Evolutionary conservation across 78 protist species (phyloP).

Genomic region (Neovahlkampfia damariscottae): DNA sequence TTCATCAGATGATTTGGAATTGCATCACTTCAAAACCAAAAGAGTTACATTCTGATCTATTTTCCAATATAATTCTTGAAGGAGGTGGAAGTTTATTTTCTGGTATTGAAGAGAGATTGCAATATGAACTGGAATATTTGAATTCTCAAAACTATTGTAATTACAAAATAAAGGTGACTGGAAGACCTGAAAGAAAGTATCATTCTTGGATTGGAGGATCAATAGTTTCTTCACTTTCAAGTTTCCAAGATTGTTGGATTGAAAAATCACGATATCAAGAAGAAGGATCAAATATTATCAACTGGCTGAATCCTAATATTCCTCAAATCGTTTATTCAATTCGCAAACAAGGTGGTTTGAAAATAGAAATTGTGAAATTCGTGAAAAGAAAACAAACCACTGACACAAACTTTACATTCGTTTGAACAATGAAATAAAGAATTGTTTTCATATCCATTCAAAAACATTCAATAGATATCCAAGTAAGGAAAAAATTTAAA

Average conservation of each 20-base stretch:
- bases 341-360: too few species aligned
- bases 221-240: slow-evolving; percentile 83
- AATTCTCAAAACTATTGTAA: slow-evolving; percentile 67
- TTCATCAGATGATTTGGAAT: slow-evolving; percentile 62
- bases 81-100: slow-evolving; percentile 25
- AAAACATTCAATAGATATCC: too few species aligned
- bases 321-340: too few species aligned
- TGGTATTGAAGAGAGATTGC: slow-evolving; percentile 6
- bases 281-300: slow-evolving; percentile 45
- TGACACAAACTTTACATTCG: too few species aligned
- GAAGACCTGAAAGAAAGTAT: slow-evolving; percentile 72
- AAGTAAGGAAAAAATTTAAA: too few species aligned
- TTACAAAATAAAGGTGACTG: slow-evolving; percentile 80
- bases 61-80: slow-evolving; percentile 36
- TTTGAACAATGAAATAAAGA: too few species aligned
- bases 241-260: slow-evolving; percentile 26
- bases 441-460: too few species aligned
- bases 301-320: too few species aligned
- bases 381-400: too few species aligned
- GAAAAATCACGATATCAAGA: slow-evolving; percentile 47
- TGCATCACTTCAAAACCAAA: slow-evolving; percentile 26
- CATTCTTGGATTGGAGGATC: slow-evolving; percentile 93
- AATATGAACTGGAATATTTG: slow-evolving; percentile 36
- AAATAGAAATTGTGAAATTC: too few species aligned
- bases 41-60: slow-evolving; percentile 18